Percentiles rank a stretch among this genome's conserved stretches.
Evolutionary conservation across 768 basidiomycete species (phyloP).

Genomic region (Podaxis sp.): DNA sequence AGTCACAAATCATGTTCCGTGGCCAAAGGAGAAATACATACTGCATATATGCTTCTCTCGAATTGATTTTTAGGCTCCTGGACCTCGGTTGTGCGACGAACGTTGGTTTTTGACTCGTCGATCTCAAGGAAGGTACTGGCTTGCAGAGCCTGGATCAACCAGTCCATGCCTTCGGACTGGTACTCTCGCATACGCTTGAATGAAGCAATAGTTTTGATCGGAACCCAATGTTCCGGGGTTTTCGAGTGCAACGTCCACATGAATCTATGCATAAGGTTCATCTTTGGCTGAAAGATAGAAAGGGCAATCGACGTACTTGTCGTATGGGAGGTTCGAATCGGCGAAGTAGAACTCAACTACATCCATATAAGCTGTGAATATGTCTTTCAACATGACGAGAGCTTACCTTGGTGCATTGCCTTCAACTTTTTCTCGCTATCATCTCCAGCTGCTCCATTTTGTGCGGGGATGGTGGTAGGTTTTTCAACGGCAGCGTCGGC

Average conservation of each 20-base stretch:
- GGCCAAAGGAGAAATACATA: constrained; percentile 39
- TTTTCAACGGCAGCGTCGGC: constrained; percentile 27
- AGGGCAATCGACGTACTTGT: constrained; percentile 52
- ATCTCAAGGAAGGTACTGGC: constrained; percentile 62
- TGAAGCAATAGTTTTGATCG: constrained; percentile 81
- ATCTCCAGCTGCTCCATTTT: constrained; percentile 15
- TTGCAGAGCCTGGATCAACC: constrained; percentile 70
- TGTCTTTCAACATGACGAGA: neutral
- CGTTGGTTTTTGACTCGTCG: constrained; percentile 67
- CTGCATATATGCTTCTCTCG: constrained; percentile 86
- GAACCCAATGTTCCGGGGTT: constrained; percentile 86
- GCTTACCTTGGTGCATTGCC: constrained; percentile 57
- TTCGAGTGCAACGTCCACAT: constrained; percentile 91
- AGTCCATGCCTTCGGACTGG: constrained; percentile 55
- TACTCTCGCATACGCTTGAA: constrained; percentile 95
- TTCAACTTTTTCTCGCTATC: constrained; percentile 41
- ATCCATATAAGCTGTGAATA: neutral
- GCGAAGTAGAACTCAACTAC: constrained; percentile 96
- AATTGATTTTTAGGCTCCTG: constrained; percentile 78
- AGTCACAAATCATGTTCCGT: neutral
- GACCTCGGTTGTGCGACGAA: constrained; percentile 74
- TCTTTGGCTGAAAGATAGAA: neutral
- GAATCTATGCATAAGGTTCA: constrained; percentile 52
- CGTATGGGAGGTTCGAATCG: constrained; percentile 92
- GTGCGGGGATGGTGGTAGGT: constrained; percentile 16